Percentiles rank a stretch among this genome's conserved stretches.
Evolutionary conservation across 805 yeast genomes (phyloP).

Genomic region (Nakazawaea pomicola): DNA sequence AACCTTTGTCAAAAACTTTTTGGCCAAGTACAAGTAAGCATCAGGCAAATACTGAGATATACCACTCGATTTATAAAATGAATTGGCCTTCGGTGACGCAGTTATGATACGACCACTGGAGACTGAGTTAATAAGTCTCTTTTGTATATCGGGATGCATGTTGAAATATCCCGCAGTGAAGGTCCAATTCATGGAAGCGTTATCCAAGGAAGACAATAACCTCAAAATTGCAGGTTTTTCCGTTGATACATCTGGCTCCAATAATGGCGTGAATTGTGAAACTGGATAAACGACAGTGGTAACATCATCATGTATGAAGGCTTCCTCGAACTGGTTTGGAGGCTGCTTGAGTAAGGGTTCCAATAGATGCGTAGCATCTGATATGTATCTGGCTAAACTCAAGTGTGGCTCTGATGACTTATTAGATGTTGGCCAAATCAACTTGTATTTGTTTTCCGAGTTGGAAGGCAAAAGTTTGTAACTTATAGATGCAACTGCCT

Average conservation of each 20-base stretch:
- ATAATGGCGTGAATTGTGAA: slow-evolving; percentile 84
- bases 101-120: slow-evolving; percentile 74
- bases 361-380: slow-evolving; percentile 51
- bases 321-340: slow-evolving; percentile 18
- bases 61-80: slow-evolving; percentile 83
- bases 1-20: slow-evolving; percentile 56
- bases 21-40: slow-evolving; percentile 77
- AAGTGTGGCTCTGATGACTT: slow-evolving; percentile 62
- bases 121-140: slow-evolving; percentile 48
- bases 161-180: slow-evolving; percentile 97
- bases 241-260: slow-evolving; percentile 66
- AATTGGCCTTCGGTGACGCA: slow-evolving; percentile 92
- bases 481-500: slow-evolving; percentile 63
- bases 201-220: slow-evolving; percentile 51
- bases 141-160: slow-evolving; percentile 70
- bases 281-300: slow-evolving; percentile 81
- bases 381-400: slow-evolving; percentile 45
- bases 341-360: slow-evolving; percentile 51
- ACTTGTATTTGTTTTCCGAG: slow-evolving; percentile 42
- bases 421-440: slow-evolving; percentile 74
- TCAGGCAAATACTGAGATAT: slow-evolving; percentile 77
- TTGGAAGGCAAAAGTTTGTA: slow-evolving; percentile 50
- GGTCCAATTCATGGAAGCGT: slow-evolving; percentile 62
- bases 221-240: slow-evolving; percentile 70
- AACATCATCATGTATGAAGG: slow-evolving; percentile 26